These are phyloP conservation scores for Wickerhamiella nectarea DNA, from an alignment of 805 yeast genomes.

Conservation along the genomic window DNA sequence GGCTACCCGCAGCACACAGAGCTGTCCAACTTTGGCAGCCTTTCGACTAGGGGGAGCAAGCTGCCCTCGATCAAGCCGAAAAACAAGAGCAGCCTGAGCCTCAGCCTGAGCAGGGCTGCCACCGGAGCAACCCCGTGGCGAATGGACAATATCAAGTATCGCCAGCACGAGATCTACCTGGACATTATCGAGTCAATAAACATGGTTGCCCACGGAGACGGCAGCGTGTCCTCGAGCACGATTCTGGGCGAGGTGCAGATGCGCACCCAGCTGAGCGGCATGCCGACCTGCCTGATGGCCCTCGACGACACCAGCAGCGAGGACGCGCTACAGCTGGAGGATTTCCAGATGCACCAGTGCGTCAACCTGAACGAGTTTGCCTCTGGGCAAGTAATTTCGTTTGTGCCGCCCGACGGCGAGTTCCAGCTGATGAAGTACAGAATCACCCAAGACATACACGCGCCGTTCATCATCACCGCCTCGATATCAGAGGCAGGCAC, in stretches of 20 bases:
- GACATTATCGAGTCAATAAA: conserved; percentile 66
- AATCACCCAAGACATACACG: conserved; percentile 40
- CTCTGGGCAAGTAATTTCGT: conserved; percentile 46
- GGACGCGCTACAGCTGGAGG: conserved; percentile 39
- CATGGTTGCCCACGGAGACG: conserved; percentile 48
- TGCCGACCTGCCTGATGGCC: conserved; percentile 74
- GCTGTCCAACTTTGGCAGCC: conserved; percentile 28
- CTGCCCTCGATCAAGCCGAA: too few species aligned
- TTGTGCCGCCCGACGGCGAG: conserved; percentile 79
- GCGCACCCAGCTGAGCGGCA: conserved; percentile 62
- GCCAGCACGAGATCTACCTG: conserved; percentile 66
- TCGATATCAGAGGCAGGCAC: conserved; percentile 35
- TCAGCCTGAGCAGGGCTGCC: conserved; percentile 21
- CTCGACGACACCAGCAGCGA: conserved; percentile 25
- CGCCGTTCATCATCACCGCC: conserved; percentile 61
- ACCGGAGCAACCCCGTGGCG: conserved; percentile 54
- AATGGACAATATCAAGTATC: conserved; percentile 51
- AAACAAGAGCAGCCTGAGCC: conserved; percentile 22
- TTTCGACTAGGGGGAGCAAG: too few species aligned
- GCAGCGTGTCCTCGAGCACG: conserved; percentile 47
- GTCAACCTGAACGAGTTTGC: conserved; percentile 63
- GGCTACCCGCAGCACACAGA: conserved; percentile 69
- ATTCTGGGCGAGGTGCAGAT: conserved; percentile 65
- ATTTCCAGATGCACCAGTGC: conserved; percentile 78
- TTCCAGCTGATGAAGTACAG: conserved; percentile 72